Evolutionary conservation across 495 filamentous ascomycete species (phyloP).

Genomic region (Wilcoxina mikolae): DNA sequence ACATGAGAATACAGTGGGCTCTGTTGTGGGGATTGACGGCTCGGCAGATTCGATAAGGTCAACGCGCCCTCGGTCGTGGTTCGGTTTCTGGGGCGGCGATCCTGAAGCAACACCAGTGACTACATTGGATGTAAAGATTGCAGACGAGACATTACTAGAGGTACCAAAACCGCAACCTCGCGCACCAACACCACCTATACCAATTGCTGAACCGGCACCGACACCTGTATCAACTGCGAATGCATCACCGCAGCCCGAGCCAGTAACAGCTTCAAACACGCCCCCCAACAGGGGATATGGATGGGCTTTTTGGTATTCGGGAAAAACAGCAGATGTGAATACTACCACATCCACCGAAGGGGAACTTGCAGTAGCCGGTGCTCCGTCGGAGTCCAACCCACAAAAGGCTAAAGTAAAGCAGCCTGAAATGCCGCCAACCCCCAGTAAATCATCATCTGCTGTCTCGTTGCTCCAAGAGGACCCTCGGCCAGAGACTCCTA

Average conservation of each 20-base stretch:
- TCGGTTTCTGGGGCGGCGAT: slow-evolving; percentile 22
- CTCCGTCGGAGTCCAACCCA: slow-evolving; percentile 17
- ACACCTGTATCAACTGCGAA: neutral
- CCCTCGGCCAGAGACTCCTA: slow-evolving; percentile 10
- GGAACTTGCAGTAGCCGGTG: slow-evolving; percentile 21
- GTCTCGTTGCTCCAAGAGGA: neutral
- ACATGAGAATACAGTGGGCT: neutral
- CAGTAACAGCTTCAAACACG: neutral
- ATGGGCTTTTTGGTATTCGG: slow-evolving; percentile 24
- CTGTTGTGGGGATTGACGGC: too few species aligned
- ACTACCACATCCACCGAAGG: slow-evolving; percentile 13
- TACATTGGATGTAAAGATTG: slow-evolving; percentile 5
- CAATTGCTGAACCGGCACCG: slow-evolving; percentile 8
- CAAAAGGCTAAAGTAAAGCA: slow-evolving; percentile 23
- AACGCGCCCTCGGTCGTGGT: slow-evolving; percentile 22
- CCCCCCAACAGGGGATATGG: slow-evolving; percentile 1
- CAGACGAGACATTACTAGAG: neutral
- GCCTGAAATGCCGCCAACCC: slow-evolving; percentile 10
- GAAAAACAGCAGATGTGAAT: neutral
- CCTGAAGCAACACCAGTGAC: slow-evolving; percentile 2
- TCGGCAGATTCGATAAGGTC: neutral
- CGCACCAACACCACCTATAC: slow-evolving; percentile 7
- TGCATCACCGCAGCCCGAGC: neutral
- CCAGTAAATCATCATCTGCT: neutral
- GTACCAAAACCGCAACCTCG: neutral